Percentiles rank a stretch among this genome's conserved stretches.
Evolutionary conservation across 208 protist genomes (phyloP).

Genomic region (Trichomonas tenax): DNA sequence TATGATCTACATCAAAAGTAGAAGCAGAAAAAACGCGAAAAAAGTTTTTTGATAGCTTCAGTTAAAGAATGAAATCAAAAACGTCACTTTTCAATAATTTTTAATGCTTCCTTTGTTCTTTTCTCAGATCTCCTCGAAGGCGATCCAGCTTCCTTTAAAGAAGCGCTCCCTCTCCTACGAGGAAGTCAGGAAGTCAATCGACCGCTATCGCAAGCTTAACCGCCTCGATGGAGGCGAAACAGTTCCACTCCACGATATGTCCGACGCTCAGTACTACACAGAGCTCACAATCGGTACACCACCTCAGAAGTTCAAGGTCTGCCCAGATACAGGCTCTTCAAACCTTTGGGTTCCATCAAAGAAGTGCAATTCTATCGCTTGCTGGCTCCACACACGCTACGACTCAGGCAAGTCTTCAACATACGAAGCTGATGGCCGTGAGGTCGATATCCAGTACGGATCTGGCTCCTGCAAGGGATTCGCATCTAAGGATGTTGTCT

Average conservation of each 20-base stretch:
- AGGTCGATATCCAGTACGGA: constrained; percentile 47
- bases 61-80: too few relatives aligned
- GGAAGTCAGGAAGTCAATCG: background rate
- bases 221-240: background rate
- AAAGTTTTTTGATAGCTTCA: too few relatives aligned
- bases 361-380: constrained; percentile 2
- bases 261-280: constrained; percentile 42
- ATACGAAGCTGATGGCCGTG: constrained; percentile 33
- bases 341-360: constrained; percentile 43
- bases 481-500: constrained; percentile 60
- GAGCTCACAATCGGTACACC: constrained; percentile 37
- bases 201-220: background rate
- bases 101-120: background rate
- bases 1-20: too few relatives aligned
- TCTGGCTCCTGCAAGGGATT: constrained; percentile 66
- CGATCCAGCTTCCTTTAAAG: background rate
- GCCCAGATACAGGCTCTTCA: constrained; percentile 44
- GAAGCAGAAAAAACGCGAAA: too few relatives aligned
- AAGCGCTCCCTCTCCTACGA: background rate
- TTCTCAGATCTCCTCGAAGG: background rate
- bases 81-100: background rate
- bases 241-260: constrained; percentile 29
- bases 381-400: constrained; percentile 36
- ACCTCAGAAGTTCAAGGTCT: constrained; percentile 38
- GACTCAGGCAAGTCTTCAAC: constrained; percentile 29